Evolutionary conservation across 148 eudicot genomes (phyloP).

Genomic region (Beta vulgaris): DNA sequence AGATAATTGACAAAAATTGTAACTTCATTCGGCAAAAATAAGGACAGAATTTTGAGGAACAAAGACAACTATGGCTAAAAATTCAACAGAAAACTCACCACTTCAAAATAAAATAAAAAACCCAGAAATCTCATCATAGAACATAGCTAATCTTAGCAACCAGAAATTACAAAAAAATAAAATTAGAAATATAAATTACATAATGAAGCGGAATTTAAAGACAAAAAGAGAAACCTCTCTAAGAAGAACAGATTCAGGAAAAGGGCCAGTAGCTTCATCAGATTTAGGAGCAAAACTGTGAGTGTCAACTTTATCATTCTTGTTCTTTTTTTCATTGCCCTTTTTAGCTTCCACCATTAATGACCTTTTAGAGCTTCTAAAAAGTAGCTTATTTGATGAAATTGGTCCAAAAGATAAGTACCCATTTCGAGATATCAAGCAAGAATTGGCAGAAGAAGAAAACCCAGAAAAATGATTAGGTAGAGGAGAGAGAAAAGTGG

Average conservation of each 20-base stretch:
- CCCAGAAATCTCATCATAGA: background rate
- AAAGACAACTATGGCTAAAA: background rate
- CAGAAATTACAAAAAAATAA: too few relatives aligned
- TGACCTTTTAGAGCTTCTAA: conserved; percentile 28
- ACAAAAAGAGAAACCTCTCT: conserved; percentile 42
- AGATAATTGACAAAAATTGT: background rate
- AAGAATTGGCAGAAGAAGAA: conserved; percentile 11
- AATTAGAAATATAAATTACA: conserved; percentile 1
- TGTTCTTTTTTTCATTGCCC: conserved; percentile 30
- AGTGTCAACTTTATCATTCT: conserved; percentile 40
- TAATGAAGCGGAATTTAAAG: background rate
- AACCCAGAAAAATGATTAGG: conserved; percentile 14
- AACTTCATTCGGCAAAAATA: background rate
- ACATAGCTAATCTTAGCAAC: background rate
- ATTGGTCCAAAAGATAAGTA: conserved; percentile 32
- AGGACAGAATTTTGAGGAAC: background rate
- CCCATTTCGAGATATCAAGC: conserved; percentile 28
- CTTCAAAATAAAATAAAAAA: background rate
- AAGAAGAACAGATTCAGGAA: conserved; percentile 83
- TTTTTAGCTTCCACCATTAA: conserved; percentile 47
- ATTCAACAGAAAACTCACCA: conserved; percentile 1
- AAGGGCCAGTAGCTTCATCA: conserved; percentile 80
- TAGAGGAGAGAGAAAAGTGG: conserved; percentile 14
- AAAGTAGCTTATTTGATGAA: conserved; percentile 27
- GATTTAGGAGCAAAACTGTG: conserved; percentile 66